Conservation (phyloP, 257 asterid genomes). For the Dorcoceras hygrometricum region DNA sequence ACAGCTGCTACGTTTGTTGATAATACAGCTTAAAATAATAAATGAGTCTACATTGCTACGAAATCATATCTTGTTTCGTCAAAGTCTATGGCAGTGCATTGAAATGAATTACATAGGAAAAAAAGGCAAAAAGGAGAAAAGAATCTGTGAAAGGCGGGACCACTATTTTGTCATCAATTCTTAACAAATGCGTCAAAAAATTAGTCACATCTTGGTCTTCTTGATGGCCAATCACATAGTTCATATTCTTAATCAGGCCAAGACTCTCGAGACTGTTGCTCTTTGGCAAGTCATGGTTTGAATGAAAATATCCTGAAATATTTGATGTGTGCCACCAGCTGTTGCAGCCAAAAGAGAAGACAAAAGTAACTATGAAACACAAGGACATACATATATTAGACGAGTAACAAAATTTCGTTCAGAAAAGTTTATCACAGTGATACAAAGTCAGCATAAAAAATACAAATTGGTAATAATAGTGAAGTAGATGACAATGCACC, state of each 20-base stretch:
- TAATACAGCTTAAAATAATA: not conserved
- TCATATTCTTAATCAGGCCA: not conserved
- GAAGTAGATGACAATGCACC: not conserved
- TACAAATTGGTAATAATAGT: not conserved
- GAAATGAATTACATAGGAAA: conserved; percentile 2
- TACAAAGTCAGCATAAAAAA: conserved; percentile 16
- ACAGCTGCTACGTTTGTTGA: not conserved
- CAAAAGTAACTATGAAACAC: not conserved
- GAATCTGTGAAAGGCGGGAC: conserved; percentile 2
- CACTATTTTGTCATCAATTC: not conserved
- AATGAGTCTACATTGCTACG: not conserved
- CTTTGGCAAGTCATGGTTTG: conserved; percentile 9
- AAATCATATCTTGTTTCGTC: not conserved
- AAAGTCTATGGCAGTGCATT: conserved; percentile 3
- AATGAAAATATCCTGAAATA: conserved; percentile 3
- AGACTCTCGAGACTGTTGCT: not conserved
- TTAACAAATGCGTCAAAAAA: not conserved
- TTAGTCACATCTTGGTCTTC: not conserved
- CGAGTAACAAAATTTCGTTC: not conserved
- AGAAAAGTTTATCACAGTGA: not conserved
- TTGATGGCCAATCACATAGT: not conserved
- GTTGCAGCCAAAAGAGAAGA: not conserved
- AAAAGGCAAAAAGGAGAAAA: not conserved
- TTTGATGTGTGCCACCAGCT: conserved; percentile 12
- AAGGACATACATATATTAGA: not conserved